Evolutionary conservation across 768 basidiomycete genomes (phyloP), one percentile per base, ranked within the genome.

Genomic region (Phaeotremella fagi): DNA sequence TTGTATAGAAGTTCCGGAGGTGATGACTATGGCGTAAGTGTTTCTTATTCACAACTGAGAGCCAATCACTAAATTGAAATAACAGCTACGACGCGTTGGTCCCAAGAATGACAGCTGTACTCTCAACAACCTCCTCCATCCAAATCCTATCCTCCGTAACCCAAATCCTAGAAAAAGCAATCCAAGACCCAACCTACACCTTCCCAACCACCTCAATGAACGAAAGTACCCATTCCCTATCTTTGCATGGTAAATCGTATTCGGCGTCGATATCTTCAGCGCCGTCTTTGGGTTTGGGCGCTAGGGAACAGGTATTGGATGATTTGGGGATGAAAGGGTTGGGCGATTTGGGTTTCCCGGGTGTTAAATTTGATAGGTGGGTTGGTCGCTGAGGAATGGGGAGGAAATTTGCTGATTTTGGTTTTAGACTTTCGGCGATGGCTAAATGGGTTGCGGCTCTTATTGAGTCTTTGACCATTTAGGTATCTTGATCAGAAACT

Each of bases 21-120:
- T 84, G 20, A 77, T 89, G 22, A 76, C 82, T 1, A 79, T 88
- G 68, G 80, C 82, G 88, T 90, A 77, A 55, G 88, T 82, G 31
- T 7, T n/a, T n/a, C n/a, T n/a, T n/a, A n/a, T n/a, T n/a, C n/a
- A n/a, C n/a, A n/a, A n/a, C n/a, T n/a, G n/a, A n/a, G n/a, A n/a
- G n/a, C n/a, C n/a, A n/a, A n/a, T n/a, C n/a, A 3, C 36, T 12
- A 5, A 33, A n/a, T 15, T 26, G 33, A n/a, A 18, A 41, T 55
- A 46, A 20, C 24, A 68, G 67, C 14, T 65, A 63, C 48, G 69
- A 71, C 50, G 38, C 51, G 18, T 38, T 71, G 6, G 54, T 71
- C 3, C 69, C 69, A 2, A 52, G 64, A 12, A 62, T 68, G 23
- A 54, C 54, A 3, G 37, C 64, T 1, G 57, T 56, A 1, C 37